Conservation (phyloP, 2,329 filamentous ascomycete species). For the Zelopaecilomyces penicillatus region DNA sequence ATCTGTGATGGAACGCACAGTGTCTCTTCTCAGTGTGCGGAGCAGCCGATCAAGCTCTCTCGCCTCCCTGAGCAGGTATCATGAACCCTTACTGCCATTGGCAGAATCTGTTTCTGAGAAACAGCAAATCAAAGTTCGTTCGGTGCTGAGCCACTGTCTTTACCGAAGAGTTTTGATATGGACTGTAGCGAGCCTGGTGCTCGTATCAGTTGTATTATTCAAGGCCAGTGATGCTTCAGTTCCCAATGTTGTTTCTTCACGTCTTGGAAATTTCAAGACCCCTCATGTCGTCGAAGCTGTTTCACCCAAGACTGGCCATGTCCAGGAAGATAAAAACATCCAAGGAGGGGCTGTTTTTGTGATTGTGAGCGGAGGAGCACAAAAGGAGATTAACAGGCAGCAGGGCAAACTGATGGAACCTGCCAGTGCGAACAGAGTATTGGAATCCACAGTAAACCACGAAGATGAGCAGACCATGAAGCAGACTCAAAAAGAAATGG, state of each 20-base stretch:
- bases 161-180: conserved; percentile 46
- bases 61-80: conserved; percentile 20
- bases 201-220: conserved; percentile 34
- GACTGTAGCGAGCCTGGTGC: conserved; percentile 32
- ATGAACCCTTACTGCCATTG: conserved; percentile 26
- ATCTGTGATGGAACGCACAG: conserved; percentile 18
- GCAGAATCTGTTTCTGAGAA: conserved; percentile 24
- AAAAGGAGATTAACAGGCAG: conserved; percentile 1
- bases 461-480: conserved; percentile 20
- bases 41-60: conserved; percentile 28
- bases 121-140: conserved; percentile 32
- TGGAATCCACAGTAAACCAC: conserved; percentile 12
- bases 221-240: conserved; percentile 19
- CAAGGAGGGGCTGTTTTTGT: conserved; percentile 4
- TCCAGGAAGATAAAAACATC: conserved; percentile 1
- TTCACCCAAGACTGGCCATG: neutral
- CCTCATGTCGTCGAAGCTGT: too few relatives aligned
- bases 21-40: conserved; percentile 22
- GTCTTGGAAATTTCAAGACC: neutral
- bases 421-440: conserved; percentile 14
- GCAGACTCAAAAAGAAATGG: conserved; percentile 20
- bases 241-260: conserved; percentile 3
- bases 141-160: conserved; percentile 42
- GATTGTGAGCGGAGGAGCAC: conserved; percentile 6
- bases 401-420: conserved; percentile 1